Evolutionary conservation across 2,329 filamentous ascomycete species (phyloP).

Genomic region (Bipolaris bicolor): DNA sequence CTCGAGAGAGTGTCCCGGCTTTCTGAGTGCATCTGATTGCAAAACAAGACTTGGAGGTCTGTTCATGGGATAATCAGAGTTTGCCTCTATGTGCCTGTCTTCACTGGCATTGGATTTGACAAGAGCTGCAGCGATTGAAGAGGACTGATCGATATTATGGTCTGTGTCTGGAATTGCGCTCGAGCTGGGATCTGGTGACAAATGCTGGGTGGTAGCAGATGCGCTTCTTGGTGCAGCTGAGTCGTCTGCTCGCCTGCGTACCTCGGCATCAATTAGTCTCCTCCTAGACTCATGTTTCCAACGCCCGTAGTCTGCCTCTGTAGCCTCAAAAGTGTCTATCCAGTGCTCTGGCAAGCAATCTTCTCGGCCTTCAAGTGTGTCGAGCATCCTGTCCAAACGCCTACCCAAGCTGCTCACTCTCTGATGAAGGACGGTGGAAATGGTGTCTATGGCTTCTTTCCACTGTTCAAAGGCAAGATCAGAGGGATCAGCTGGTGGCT

Average conservation of each 20-base stretch:
- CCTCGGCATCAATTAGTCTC: constrained; percentile 71
- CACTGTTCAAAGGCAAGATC: constrained; percentile 41
- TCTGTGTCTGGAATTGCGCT: neutral
- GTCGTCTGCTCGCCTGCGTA: constrained; percentile 33
- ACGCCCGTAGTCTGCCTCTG: constrained; percentile 77
- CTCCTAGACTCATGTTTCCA: constrained; percentile 83
- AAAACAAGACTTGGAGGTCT: neutral
- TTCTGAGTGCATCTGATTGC: neutral
- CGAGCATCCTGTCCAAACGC: constrained; percentile 82
- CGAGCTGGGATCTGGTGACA: neutral
- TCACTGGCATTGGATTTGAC: neutral
- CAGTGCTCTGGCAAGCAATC: constrained; percentile 86
- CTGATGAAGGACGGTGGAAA: constrained; percentile 67
- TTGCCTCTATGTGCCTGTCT: neutral
- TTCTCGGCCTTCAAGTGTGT: constrained; percentile 79
- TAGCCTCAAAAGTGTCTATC: constrained; percentile 82
- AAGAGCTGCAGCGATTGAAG: neutral
- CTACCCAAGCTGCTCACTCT: constrained; percentile 74
- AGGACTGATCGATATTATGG: neutral
- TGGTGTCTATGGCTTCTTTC: constrained; percentile 54
- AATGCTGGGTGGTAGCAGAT: neutral
- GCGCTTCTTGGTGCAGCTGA: neutral
- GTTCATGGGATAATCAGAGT: neutral
- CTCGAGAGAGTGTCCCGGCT: constrained; percentile 2
- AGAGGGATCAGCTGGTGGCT: constrained; percentile 43